Evolutionary conservation across 768 basidiomycete species (phyloP), one percentile per base, ranked within the genome.

Genomic region (Coprinopsis sp.): DNA sequence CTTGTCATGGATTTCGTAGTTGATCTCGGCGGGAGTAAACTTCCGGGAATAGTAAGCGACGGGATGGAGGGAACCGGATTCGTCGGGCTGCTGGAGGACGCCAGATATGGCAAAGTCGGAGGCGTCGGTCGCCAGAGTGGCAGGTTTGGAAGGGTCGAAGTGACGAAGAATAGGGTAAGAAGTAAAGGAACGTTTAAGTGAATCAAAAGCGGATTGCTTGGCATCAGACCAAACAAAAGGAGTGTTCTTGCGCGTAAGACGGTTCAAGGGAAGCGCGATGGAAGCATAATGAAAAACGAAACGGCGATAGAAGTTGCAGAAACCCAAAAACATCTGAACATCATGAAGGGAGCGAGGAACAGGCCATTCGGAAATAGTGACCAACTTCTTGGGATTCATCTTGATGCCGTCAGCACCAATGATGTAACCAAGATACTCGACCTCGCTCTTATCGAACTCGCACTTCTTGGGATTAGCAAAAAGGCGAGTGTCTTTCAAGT

Each of bases 391-490:
- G 4, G 39, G 39, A 14, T 43, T 41, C 40, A 49, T 49, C 31
- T 42, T 30, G 12, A 51, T 46, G 11, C 31, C 12, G 3, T 46
- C 31, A 6, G 19, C n/a, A 19, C 38, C 16, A 1, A 51, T 37
- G n/a, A 47, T 27, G 12, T 36, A 33, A 0, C 50, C 40, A 1
- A 51, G 45, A 18, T 47, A 51, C 29, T 51, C 33, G 1, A 51
- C 23, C 22, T 36, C 3, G 7, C n/a, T 4, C 6, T 33, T 37
- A 16, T 52, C 28, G 44, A 73, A 74, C 27, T 49, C 38, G 49
- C 70, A 74, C 51, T 72, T 74, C 33, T 70, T 60, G 1, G 63
- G 58, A 45, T 68, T 67, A 10, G 62, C 46, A 38, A 44, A 72
- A 1, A 77, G 63, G 2, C 66, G 44, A 34, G 69, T 41, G 0